Evolutionary conservation across 2,329 filamentous ascomycete species (phyloP), one percentile per base, ranked within the genome.

Genomic region (Thelonectria discophora): DNA sequence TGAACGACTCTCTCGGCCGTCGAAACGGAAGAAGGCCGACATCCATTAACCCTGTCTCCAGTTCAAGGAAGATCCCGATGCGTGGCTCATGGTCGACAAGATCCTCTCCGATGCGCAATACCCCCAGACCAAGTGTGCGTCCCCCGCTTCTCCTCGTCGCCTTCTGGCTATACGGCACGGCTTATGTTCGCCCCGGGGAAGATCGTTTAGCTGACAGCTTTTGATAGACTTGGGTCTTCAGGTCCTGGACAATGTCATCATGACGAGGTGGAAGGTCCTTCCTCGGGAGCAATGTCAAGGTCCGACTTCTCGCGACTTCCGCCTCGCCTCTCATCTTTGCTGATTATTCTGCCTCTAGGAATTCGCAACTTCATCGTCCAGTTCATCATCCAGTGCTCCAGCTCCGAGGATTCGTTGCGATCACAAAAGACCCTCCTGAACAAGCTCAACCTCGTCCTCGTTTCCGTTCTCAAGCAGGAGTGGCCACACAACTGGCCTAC

Each of bases 401-500:
- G 87, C 77, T 91, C 93, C 64, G 94, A 98, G 78, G 94, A 98
- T 75, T 90, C 89, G 67, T 84, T 97, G 70, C 91, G 90, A 77
- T 82, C 86, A 71, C 90, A 98, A 79, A 90, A 92, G 75, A 94
- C 94, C 34, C 88, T 99, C 62, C 84, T 99, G 75, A 98, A 98
- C 86, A 99, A 99, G 84, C 89, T 99, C 65, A 99, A 99, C 75
- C 87, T 99, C 72, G 94, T 98, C 60, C 90, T 99, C 66, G 93
- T 99, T 71, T 97, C 94, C 60, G 94, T 99, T 66, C 84, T 99
- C 75, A 99, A 99, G 85, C 95, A 99, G 81, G 95, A 99, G 80
- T 99, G 95, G 95, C 95, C 95, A 59, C 94, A 98, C 81, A 97
- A 99, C 84, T 99, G 96, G 95, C 95, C 96, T 11, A 97, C 93